phyloP scores from a whole-genome alignment of 345 rosid species.

The Melastoma malabathricum region DNA sequence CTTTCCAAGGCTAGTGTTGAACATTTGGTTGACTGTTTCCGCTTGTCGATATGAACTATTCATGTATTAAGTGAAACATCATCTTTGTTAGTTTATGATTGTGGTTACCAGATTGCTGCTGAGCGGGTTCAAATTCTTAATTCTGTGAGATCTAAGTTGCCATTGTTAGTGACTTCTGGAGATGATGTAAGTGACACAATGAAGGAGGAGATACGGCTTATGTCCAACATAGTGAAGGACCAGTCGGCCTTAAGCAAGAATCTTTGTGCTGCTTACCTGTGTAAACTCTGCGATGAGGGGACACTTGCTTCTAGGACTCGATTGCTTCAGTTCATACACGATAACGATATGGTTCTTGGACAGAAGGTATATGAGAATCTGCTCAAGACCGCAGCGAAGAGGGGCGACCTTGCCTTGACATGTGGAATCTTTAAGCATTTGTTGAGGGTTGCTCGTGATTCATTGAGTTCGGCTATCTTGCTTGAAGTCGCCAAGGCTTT shows the following conservation, averaged over 20 bases:
- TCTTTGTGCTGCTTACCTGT: slow-evolving; percentile 17
- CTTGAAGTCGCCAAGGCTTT: slow-evolving; percentile 47
- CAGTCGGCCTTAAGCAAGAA: slow-evolving; percentile 14
- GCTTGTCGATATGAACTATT: slow-evolving; percentile 1
- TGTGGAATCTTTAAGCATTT: slow-evolving; percentile 32
- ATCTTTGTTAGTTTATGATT: background rate
- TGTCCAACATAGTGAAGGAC: slow-evolving; percentile 13
- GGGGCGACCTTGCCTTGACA: slow-evolving; percentile 18
- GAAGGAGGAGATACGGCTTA: slow-evolving; percentile 69
- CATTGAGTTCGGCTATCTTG: slow-evolving; percentile 41
- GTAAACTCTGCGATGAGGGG: slow-evolving; percentile 34
- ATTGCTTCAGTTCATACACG: slow-evolving; percentile 27
- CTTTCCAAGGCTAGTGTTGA: background rate
- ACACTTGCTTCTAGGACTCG: slow-evolving; percentile 31
- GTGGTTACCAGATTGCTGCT: slow-evolving; percentile 50
- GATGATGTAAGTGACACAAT: slow-evolving; percentile 67
- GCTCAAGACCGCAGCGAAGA: slow-evolving; percentile 28
- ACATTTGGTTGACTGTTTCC: slow-evolving; percentile 1
- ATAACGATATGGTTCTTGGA: slow-evolving; percentile 23
- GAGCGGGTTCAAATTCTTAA: slow-evolving; percentile 77
- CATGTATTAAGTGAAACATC: too few relatives aligned
- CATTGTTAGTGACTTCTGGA: slow-evolving; percentile 65
- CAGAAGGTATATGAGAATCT: slow-evolving; percentile 22
- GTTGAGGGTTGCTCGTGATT: slow-evolving; percentile 17
- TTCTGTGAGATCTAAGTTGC: slow-evolving; percentile 71